Conservation (phyloP, 495 filamentous ascomycete genomes). For the Corynascus novoguineensis region DNA sequence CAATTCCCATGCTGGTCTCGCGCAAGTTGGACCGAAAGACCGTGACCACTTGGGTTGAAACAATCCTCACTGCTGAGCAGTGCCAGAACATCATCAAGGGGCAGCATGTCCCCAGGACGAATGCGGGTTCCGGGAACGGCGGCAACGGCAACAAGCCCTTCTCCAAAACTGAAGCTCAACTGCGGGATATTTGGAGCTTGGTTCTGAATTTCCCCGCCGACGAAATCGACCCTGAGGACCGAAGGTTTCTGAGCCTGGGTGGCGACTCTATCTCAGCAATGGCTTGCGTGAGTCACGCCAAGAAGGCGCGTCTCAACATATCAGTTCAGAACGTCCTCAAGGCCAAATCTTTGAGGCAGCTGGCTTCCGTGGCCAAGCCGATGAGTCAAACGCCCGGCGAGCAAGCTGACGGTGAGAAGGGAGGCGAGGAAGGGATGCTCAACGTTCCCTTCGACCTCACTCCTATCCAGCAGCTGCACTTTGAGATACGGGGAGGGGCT, state of each 20-base stretch:
- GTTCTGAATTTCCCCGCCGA: constrained; percentile 22
- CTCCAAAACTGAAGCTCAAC: constrained; percentile 18
- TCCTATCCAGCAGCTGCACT: constrained; percentile 57
- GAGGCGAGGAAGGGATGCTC: neutral
- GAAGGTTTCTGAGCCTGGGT: constrained; percentile 53
- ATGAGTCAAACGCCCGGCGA: constrained; percentile 1
- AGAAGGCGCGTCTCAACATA: constrained; percentile 16
- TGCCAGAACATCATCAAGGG: constrained; percentile 18
- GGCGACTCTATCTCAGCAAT: constrained; percentile 65
- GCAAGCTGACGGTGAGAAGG: neutral
- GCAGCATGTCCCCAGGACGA: neutral
- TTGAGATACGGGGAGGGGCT: constrained; percentile 39
- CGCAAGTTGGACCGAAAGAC: constrained; percentile 25
- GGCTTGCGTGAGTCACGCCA: constrained; percentile 29
- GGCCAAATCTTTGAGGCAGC: constrained; percentile 37
- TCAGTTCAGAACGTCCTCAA: constrained; percentile 42
- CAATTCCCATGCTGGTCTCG: constrained; percentile 21
- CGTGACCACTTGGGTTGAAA: constrained; percentile 22
- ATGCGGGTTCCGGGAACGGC: neutral
- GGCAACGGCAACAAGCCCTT: neutral
- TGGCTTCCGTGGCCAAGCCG: constrained; percentile 9
- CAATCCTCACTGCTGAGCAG: constrained; percentile 10
- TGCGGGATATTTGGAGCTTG: constrained; percentile 24
- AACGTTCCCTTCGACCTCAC: constrained; percentile 37
- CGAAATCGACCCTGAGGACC: constrained; percentile 39